Conservation (phyloP, 805 yeast genomes). For the Scheffersomyces amazonensis region DNA sequence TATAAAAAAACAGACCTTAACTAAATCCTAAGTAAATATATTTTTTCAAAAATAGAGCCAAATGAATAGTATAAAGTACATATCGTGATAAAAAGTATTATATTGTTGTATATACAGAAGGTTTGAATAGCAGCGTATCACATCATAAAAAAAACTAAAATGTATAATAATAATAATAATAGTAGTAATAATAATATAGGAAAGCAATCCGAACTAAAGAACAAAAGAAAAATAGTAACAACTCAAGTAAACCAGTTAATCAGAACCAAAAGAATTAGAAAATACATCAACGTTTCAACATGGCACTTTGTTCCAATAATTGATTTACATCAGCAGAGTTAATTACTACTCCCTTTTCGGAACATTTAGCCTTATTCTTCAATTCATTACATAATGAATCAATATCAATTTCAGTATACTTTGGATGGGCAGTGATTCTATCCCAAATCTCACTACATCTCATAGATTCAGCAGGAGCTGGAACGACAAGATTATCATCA, state of each 20-base stretch:
- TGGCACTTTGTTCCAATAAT: slow-evolving; percentile 34
- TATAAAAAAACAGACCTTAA: too few species aligned
- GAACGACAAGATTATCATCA: slow-evolving; percentile 52
- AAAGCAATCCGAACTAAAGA: not conserved
- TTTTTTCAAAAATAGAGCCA: too few species aligned
- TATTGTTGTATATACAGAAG: too few species aligned
- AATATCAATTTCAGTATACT: slow-evolving; percentile 88
- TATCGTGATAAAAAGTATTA: too few species aligned
- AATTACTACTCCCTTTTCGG: slow-evolving; percentile 88
- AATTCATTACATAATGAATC: slow-evolving; percentile 90
- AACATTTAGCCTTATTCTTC: slow-evolving; percentile 90
- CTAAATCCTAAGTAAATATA: too few species aligned
- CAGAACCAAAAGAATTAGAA: not conserved
- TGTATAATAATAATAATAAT: too few species aligned
- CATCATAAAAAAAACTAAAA: too few species aligned
- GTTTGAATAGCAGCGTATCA: too few species aligned
- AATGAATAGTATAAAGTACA: too few species aligned
- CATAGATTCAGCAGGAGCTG: slow-evolving; percentile 58
- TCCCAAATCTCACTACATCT: slow-evolving; percentile 96
- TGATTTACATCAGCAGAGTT: slow-evolving; percentile 75
- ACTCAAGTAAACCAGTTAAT: too few species aligned
- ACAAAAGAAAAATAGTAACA: too few species aligned
- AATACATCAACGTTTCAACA: slow-evolving; percentile 1
- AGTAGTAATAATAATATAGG: too few species aligned
- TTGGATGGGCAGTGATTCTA: slow-evolving; percentile 89